A percentile compares a stretch with the other conserved stretches of the same genome.
Evolutionary conservation across 768 basidiomycete genomes (phyloP).

Genomic region (Harrya chromipes): DNA sequence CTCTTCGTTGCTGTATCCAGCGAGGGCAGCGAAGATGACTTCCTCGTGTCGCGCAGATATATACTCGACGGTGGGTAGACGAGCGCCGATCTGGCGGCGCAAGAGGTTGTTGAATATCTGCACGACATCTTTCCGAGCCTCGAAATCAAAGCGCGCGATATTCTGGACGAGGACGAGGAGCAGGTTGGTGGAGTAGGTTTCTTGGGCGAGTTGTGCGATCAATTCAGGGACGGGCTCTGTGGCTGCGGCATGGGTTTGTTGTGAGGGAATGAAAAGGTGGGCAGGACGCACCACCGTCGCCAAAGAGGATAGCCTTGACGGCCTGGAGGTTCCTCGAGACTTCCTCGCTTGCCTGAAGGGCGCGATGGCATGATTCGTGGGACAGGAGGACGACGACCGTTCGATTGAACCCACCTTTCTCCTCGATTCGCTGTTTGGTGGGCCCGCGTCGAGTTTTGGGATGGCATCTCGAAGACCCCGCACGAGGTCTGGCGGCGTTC

Average conservation of each 20-base stretch:
- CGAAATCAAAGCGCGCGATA: slow-evolving; percentile 89
- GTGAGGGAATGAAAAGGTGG: neutral
- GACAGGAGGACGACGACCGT: neutral
- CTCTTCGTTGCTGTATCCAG: slow-evolving; percentile 94
- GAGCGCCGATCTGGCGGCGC: slow-evolving; percentile 86
- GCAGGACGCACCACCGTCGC: slow-evolving; percentile 71
- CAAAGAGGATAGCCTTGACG: slow-evolving; percentile 83
- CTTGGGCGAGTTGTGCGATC: slow-evolving; percentile 92
- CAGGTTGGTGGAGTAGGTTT: slow-evolving; percentile 90
- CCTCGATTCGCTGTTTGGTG: slow-evolving; percentile 72
- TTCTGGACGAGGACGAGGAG: slow-evolving; percentile 76
- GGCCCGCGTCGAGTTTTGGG: slow-evolving; percentile 67
- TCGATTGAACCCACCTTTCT: slow-evolving; percentile 61
- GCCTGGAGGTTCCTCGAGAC: slow-evolving; percentile 86
- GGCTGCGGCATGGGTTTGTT: slow-evolving; percentile 2
- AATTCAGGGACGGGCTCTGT: slow-evolving; percentile 84
- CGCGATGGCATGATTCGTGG: slow-evolving; percentile 2
- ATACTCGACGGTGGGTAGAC: slow-evolving; percentile 97
- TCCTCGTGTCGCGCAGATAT: slow-evolving; percentile 72
- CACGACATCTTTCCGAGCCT: slow-evolving; percentile 83
- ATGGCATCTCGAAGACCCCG: slow-evolving; percentile 77
- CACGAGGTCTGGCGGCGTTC: slow-evolving; percentile 86
- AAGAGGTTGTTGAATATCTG: slow-evolving; percentile 89
- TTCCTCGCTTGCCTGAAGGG: slow-evolving; percentile 76
- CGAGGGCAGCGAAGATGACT: slow-evolving; percentile 78